These are phyloP conservation scores for Aspergillus sergii DNA, from an alignment of 2,329 filamentous ascomycete genomes.

Conservation along the genomic window DNA sequence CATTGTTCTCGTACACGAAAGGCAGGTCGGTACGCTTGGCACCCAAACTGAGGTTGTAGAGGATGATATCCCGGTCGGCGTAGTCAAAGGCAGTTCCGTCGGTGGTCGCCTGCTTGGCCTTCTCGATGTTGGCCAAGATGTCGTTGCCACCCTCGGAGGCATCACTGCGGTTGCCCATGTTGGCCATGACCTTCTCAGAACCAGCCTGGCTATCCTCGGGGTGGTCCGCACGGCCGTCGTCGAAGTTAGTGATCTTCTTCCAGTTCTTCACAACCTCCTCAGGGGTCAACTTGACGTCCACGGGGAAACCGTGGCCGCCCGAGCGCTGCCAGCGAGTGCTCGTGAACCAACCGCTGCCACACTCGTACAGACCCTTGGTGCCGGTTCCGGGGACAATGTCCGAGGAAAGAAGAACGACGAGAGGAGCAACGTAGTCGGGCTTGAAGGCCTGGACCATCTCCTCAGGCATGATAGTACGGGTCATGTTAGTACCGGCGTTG, in stretches of 20 bases:
- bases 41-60: conserved; percentile 94
- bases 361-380: conserved; percentile 89
- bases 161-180: conserved; percentile 74
- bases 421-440: conserved; percentile 94
- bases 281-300: conserved; percentile 79
- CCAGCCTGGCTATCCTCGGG: conserved; percentile 78
- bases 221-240: conserved; percentile 83
- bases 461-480: conserved; percentile 88
- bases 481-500: conserved; percentile 96
- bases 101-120: conserved; percentile 70
- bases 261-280: conserved; percentile 79
- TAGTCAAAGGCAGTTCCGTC: conserved; percentile 79
- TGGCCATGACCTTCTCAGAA: conserved; percentile 77
- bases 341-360: conserved; percentile 90
- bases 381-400: conserved; percentile 83
- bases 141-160: conserved; percentile 58
- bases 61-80: conserved; percentile 82
- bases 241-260: conserved; percentile 81
- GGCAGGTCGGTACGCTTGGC: conserved; percentile 87
- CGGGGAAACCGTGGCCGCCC: conserved; percentile 86
- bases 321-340: conserved; percentile 93
- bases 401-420: conserved; percentile 82
- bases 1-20: conserved; percentile 85
- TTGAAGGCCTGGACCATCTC: conserved; percentile 99
- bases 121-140: conserved; percentile 73